These are phyloP conservation scores for Chalaropsis ovoidea DNA, from an alignment of 2,329 filamentous ascomycete genomes.

Conservation along the genomic window DNA sequence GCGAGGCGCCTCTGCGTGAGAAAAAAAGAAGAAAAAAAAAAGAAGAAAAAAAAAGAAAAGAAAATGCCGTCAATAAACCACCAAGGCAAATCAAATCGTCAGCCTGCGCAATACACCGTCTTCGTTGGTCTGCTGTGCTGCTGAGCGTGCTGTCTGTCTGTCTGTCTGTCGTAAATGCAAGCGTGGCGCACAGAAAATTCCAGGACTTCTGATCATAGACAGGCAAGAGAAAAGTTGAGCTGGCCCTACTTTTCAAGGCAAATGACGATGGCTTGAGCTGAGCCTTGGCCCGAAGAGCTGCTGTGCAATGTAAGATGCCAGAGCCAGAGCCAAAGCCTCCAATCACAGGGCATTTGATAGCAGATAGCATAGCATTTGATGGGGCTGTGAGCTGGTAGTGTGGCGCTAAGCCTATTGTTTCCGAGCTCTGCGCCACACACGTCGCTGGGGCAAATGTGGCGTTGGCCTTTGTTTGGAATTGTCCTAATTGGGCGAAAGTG, in stretches of 20 bases:
- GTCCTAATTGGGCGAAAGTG: slow-evolving; percentile 18
- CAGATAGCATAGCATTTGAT: neutral
- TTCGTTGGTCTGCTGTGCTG: neutral
- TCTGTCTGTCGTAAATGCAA: neutral
- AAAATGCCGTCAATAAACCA: neutral
- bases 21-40: neutral
- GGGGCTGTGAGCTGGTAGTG: neutral
- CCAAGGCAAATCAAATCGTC: neutral
- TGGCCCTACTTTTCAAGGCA: neutral
- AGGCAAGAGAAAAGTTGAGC: neutral
- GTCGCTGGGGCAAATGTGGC: neutral
- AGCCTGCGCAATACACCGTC: neutral
- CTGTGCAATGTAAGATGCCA: slow-evolving; percentile 9
- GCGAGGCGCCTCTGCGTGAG: neutral
- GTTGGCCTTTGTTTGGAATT: neutral
- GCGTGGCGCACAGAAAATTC: neutral
- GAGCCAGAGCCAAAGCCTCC: slow-evolving; percentile 3
- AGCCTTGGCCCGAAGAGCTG: slow-evolving; percentile 6
- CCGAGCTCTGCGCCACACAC: slow-evolving; percentile 18
- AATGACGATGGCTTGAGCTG: slow-evolving; percentile 1
- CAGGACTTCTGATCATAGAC: neutral
- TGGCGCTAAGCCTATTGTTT: neutral
- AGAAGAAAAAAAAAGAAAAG: neutral
- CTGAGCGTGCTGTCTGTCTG: neutral
- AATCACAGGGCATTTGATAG: neutral